Base-by-base conservation (phyloP, 352 stramenopile genomes). In the Phytophthora quininea region DNA sequence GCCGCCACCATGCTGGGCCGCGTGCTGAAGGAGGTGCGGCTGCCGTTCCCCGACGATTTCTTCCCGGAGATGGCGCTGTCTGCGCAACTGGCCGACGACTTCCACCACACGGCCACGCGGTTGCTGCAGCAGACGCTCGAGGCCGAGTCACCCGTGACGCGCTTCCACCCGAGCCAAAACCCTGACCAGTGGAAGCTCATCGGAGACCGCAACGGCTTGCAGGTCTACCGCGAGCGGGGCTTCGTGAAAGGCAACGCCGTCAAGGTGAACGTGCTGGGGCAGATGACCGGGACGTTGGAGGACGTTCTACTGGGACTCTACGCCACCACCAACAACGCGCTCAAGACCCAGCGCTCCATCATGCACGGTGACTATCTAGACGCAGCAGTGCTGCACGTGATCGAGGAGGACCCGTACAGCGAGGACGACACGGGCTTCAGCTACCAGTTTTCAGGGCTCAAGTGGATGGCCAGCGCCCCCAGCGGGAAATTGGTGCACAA, bases 21-120 rank as follows among this genome's bases (percentile, higher is more conserved):
- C 53, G 80, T 83, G 40, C 67, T 88, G 31, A 89, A 87, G 58
- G 82, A 91, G 60, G 78, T 88, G 32, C 79, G 78, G 64, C 67
- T 91, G 27, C 82, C 82, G 46, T 82, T 89, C 47, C 82, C 82
- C 52, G 78, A 86, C 50, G 77, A 89, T 56, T 91, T 91, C 62
- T 91, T 91, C 67, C 80, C 80, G 6, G 61, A 72, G 43, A 64
- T 88, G 56, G 53, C 60, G 45, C 42, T 86, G 35, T 76, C 80
- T 3, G 30, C 67, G 7, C 70, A 82, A 57, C 70, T 73, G 52
- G 62, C 55, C 52, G 72, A 58, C 37, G 50, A 64, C 27, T 84
- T 85, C 35, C 74, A 84, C 48, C 68, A 58, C 58, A 65, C 59
- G 0, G 80, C 82, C 33, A 57, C 57, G 14, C 64, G 62, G 14